Evolutionary conservation across 805 yeast species (phyloP).

Genomic region (Spathaspora boniae): DNA sequence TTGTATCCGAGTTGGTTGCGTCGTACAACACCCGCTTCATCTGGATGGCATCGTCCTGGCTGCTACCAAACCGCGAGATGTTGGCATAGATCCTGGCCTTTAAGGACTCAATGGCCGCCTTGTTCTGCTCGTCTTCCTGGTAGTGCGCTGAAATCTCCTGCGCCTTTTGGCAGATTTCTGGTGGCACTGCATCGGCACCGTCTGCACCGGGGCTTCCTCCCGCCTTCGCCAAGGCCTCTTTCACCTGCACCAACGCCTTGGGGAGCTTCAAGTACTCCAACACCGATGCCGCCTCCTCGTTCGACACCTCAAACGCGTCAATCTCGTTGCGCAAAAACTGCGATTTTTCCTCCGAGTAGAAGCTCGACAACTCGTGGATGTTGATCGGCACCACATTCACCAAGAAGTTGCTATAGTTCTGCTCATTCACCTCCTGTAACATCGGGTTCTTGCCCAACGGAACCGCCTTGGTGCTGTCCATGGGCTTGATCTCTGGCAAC

Average conservation of each 20-base stretch:
- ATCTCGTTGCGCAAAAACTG: conserved; percentile 66
- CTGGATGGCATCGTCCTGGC: conserved; percentile 54
- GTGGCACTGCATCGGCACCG: conserved; percentile 1
- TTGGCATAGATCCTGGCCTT: conserved; percentile 35
- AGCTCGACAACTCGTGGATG: conserved; percentile 82
- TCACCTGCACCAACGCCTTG: conserved; percentile 53
- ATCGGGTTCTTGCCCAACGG: conserved; percentile 45
- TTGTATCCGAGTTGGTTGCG: conserved; percentile 58
- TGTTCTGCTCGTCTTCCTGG: conserved; percentile 35
- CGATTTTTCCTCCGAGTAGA: conserved; percentile 88
- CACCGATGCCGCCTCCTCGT: conserved; percentile 74
- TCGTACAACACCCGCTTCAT: conserved; percentile 58
- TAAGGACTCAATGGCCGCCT: conserved; percentile 21
- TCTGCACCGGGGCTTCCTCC: conserved; percentile 2
- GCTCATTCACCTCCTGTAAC: conserved; percentile 40
- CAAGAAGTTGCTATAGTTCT: conserved; percentile 53
- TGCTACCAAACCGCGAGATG: conserved; percentile 32
- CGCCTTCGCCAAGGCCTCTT: conserved; percentile 28
- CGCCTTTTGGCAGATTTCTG: conserved; percentile 9
- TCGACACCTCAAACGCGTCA: conserved; percentile 72
- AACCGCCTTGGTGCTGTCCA: conserved; percentile 65
- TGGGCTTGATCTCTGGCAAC: conserved; percentile 61
- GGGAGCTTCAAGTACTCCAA: conserved; percentile 81
- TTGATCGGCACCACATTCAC: conserved; percentile 79
- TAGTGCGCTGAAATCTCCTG: conserved; percentile 22